A percentile compares a stretch with the other conserved stretches of the same genome.
These are phyloP conservation scores for Colletotrichum sp. DNA, from an alignment of 2,329 filamentous ascomycete genomes.

Conservation along the genomic window DNA sequence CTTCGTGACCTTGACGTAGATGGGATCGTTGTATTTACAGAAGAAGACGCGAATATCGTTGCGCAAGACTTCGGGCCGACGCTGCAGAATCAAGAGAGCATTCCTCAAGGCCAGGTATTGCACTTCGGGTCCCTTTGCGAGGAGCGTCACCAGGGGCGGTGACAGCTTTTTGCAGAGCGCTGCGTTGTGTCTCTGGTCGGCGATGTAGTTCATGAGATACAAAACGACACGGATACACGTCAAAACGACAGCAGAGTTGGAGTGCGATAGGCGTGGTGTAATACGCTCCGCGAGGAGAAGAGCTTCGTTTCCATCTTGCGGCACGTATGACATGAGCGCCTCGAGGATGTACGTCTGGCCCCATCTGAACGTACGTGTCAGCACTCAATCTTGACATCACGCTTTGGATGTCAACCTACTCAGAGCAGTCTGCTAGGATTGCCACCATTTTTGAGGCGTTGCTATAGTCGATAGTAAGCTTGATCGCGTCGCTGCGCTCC, in stretches of 20 bases:
- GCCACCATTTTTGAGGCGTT: constrained; percentile 99
- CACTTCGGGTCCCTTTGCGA: constrained; percentile 97
- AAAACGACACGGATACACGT: constrained; percentile 96
- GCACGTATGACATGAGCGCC: constrained; percentile 96
- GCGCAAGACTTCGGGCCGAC: constrained; percentile 88
- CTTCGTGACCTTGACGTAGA: constrained; percentile 99
- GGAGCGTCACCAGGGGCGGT: constrained; percentile 89
- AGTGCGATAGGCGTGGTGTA: constrained; percentile 92
- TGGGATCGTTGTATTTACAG: constrained; percentile 99
- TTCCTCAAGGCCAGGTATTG: constrained; percentile 96
- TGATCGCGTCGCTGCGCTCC: constrained; percentile 97
- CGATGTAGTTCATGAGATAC: constrained; percentile 98
- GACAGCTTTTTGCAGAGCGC: constrained; percentile 91
- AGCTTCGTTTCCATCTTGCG: constrained; percentile 88
- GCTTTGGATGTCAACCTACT: constrained; percentile 62
- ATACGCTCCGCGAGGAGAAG: constrained; percentile 91
- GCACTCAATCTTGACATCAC: neutral
- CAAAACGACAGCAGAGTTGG: constrained; percentile 94
- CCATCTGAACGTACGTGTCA: constrained; percentile 67
- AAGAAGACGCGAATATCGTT: constrained; percentile 99
- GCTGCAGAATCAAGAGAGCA: constrained; percentile 89
- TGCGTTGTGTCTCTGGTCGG: constrained; percentile 86
- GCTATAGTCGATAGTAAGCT: constrained; percentile 95
- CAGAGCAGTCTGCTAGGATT: constrained; percentile 94
- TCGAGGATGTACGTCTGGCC: constrained; percentile 98